Percentiles rank a stretch among this genome's conserved stretches.
These are phyloP conservation scores for Hordeum marinum DNA, from an alignment of 176 grass and related monocot species.

Conservation along the genomic window DNA sequence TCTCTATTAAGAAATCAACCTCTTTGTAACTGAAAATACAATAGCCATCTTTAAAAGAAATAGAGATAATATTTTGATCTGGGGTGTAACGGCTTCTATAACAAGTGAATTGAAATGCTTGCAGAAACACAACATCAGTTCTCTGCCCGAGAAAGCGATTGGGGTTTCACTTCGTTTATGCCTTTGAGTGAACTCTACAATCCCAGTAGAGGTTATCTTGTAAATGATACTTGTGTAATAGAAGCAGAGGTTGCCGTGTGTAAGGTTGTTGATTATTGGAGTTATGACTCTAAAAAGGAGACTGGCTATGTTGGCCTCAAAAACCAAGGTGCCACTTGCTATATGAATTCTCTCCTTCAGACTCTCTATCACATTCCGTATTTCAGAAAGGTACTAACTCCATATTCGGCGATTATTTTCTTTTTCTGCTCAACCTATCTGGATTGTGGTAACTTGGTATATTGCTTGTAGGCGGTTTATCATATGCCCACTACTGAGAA, in stretches of 20 bases:
- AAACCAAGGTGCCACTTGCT: slow-evolving; percentile 99
- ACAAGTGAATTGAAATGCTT: slow-evolving; percentile 20
- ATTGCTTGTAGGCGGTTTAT: slow-evolving; percentile 86
- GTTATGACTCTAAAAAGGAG: slow-evolving; percentile 98
- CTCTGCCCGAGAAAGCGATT: slow-evolving; percentile 91
- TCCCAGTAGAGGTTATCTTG: slow-evolving; percentile 88
- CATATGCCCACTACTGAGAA: slow-evolving; percentile 99
- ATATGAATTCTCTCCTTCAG: slow-evolving; percentile 99
- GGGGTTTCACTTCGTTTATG: slow-evolving; percentile 99
- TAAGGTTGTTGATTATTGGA: slow-evolving; percentile 94
- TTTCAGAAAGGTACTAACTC: slow-evolving; percentile 89
- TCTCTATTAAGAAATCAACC: neutral
- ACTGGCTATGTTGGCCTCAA: slow-evolving; percentile 99
- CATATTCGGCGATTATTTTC: slow-evolving; percentile 1
- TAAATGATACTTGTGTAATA: slow-evolving; percentile 94
- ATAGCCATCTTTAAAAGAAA: neutral
- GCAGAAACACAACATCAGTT: slow-evolving; percentile 98
- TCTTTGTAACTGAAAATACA: neutral
- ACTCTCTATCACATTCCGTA: slow-evolving; percentile 96
- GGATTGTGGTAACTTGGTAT: slow-evolving; percentile 11
- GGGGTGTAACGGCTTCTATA: neutral
- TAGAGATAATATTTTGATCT: slow-evolving; percentile 1
- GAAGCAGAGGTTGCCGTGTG: slow-evolving; percentile 93
- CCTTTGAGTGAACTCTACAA: slow-evolving; percentile 90
- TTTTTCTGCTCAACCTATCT: neutral